A percentile compares a stretch with the other conserved stretches of the same genome.
Evolutionary conservation across 768 basidiomycete species (phyloP).

Genomic region (Basidioascus undulatus): DNA sequence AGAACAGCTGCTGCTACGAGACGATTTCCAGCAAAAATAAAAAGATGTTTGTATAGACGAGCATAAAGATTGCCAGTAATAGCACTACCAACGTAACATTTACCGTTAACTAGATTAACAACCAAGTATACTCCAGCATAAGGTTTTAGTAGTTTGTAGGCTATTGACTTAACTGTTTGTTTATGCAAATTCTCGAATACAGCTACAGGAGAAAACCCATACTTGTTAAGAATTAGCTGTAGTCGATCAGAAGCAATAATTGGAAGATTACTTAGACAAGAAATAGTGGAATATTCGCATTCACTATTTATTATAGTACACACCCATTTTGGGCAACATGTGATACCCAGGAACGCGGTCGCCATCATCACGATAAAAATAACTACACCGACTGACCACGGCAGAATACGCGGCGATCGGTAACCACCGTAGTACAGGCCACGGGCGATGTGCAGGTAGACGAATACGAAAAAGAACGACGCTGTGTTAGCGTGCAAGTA

Average conservation of each 20-base stretch:
- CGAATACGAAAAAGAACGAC: constrained; percentile 13
- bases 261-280: too few relatives aligned
- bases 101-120: background rate
- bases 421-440: constrained; percentile 4
- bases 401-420: constrained; percentile 2
- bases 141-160: background rate
- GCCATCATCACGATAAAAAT: constrained; percentile 9
- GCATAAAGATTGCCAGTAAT: background rate
- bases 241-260: background rate
- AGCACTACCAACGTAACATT: background rate
- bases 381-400: constrained; percentile 8
- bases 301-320: background rate
- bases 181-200: background rate
- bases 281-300: background rate
- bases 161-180: background rate
- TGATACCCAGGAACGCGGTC: constrained; percentile 7
- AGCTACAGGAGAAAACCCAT: background rate
- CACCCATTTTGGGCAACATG: background rate
- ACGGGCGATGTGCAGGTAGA: constrained; percentile 16
- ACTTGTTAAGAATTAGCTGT: background rate
- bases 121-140: background rate
- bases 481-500: constrained; percentile 12
- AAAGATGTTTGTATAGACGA: background rate
- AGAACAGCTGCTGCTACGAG: too few relatives aligned
- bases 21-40: background rate